These are phyloP conservation scores for Wickerhamomyces rabaulensis DNA, from an alignment of 805 yeast species.

Conservation along the genomic window DNA sequence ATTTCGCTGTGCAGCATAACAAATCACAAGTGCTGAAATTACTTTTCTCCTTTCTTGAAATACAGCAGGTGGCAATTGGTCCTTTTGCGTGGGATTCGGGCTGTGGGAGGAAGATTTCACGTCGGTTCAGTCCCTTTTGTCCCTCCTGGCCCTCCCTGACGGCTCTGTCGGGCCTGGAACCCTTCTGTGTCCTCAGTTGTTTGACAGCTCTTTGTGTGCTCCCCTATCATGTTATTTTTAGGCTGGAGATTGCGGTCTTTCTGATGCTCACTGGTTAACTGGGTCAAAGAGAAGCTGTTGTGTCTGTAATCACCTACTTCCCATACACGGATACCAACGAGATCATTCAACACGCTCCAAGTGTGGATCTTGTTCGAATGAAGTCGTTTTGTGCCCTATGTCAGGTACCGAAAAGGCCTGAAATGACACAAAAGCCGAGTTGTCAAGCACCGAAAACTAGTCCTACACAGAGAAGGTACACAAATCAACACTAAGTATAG, in stretches of 20 bases:
- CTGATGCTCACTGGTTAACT: neutral
- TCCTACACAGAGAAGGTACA: no score
- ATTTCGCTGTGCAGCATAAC: neutral
- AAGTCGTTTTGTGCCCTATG: neutral
- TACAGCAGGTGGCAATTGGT: neutral
- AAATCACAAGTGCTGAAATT: neutral
- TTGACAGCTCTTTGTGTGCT: neutral
- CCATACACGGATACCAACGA: neutral
- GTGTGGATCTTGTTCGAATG: neutral
- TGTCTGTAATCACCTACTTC: neutral
- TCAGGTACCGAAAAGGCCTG: neutral
- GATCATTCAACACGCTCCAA: neutral
- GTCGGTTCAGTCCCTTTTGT: no score
- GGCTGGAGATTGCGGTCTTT: neutral
- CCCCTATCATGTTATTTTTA: neutral
- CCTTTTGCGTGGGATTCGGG: no score
- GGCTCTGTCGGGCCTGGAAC: no score
- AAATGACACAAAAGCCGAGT: no score
- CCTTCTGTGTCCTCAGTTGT: neutral
- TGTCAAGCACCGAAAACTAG: no score
- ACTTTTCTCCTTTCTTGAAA: neutral
- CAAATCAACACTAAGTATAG: no score
- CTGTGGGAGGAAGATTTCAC: no score
- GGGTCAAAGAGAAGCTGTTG: neutral
- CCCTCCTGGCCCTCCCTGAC: no score